Conservation (phyloP, 1,284 basidiomycete species). For the Mycosarcoma mackinlayi region DNA sequence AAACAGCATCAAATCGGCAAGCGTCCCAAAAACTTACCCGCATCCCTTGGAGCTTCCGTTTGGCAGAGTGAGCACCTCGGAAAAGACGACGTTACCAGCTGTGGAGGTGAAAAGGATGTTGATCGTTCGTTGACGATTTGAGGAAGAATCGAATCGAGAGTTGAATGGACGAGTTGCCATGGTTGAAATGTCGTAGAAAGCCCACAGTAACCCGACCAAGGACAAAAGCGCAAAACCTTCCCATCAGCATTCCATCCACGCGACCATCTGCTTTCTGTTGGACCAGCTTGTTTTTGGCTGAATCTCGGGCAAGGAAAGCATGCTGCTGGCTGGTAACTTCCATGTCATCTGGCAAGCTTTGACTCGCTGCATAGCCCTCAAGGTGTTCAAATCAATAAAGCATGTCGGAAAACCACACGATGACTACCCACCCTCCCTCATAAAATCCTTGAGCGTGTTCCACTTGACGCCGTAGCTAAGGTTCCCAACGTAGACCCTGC, state of each 20-base stretch:
- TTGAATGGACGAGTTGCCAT: background rate
- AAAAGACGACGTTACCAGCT: conserved; percentile 85
- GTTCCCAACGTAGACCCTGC: conserved; percentile 97
- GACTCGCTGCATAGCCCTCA: conserved; percentile 2
- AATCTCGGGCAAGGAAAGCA: background rate
- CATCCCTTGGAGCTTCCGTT: conserved; percentile 97
- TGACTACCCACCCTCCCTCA: conserved; percentile 63
- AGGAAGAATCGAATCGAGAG: background rate
- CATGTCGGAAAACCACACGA: conserved; percentile 9
- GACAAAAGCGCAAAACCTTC: conserved; percentile 32
- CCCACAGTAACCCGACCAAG: conserved; percentile 23
- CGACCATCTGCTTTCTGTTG: background rate
- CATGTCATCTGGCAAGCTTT: background rate
- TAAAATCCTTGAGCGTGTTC: conserved; percentile 81
- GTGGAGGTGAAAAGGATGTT: conserved; percentile 12
- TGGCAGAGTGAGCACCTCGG: conserved; percentile 95
- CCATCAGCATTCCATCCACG: conserved; percentile 41
- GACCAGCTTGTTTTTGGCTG: conserved; percentile 9
- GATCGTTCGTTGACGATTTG: background rate
- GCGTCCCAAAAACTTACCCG: conserved; percentile 61
- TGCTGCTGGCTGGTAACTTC: background rate
- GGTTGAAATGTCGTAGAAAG: background rate
- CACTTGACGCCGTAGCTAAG: conserved; percentile 97
- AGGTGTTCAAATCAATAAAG: background rate
- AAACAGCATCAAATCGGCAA: background rate